Conservation (phyloP, 2,329 filamentous ascomycete species). For the Tolypocladium cylindrosporum region DNA sequence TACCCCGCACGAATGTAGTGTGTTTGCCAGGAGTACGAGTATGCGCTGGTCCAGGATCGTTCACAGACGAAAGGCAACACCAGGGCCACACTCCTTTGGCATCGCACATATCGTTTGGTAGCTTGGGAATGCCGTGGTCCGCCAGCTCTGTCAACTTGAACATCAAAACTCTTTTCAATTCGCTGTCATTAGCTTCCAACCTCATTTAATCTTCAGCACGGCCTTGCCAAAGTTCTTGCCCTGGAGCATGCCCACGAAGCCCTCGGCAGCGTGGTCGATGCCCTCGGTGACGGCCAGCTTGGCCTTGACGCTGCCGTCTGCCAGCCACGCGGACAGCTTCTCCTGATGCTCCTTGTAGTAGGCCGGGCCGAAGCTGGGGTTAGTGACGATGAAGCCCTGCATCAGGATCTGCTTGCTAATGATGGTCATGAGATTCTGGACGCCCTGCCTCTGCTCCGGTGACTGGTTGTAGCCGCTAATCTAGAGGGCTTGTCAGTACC, state of each 20-base stretch:
- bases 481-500: background rate
- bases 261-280: constrained; percentile 69
- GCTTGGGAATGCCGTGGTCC: no score
- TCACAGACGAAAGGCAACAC: no score
- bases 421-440: constrained; percentile 55
- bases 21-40: no score
- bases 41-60: no score
- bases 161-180: no score
- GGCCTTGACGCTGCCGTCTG: constrained; percentile 64
- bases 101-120: no score
- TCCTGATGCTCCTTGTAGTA: constrained; percentile 64
- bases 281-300: constrained; percentile 60
- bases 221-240: constrained; percentile 86
- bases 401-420: constrained; percentile 61
- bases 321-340: constrained; percentile 66
- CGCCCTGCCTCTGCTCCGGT: constrained; percentile 45
- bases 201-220: constrained; percentile 49
- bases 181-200: no score
- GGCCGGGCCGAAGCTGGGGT: constrained; percentile 54
- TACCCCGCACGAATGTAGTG: no score
- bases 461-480: constrained; percentile 67
- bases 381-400: constrained; percentile 65
- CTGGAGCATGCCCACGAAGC: constrained; percentile 62
- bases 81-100: no score
- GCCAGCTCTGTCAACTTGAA: no score